phyloP scores from a whole-genome alignment of 441 rosid genomes.

The Gossypium laxum region DNA sequence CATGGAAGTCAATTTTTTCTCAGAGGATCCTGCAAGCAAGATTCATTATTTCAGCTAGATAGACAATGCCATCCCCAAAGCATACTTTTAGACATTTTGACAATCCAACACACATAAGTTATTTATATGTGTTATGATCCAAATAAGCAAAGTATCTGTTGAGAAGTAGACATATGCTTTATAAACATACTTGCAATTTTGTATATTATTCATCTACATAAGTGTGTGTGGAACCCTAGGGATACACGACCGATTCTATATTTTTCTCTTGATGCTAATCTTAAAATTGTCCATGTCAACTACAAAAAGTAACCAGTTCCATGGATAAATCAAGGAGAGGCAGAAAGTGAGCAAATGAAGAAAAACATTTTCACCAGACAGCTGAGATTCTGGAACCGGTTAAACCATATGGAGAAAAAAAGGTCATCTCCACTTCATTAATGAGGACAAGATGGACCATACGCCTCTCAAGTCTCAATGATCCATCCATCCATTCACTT shows the following conservation, averaged over 20 bases:
- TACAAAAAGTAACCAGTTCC: neutral
- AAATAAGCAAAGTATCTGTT: conserved; percentile 2
- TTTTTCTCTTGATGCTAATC: neutral
- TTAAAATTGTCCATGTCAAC: conserved; percentile 3
- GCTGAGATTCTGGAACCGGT: neutral
- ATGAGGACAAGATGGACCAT: neutral
- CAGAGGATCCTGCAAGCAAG: conserved; percentile 51
- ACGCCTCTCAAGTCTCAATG: neutral
- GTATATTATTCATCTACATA: neutral
- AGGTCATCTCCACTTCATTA: neutral
- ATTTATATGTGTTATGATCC: neutral
- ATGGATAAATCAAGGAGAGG: neutral
- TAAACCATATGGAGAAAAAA: neutral
- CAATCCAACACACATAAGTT: neutral
- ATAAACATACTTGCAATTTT: neutral
- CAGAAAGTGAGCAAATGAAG: neutral
- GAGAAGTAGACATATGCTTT: neutral
- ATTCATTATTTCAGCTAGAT: neutral
- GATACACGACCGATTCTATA: neutral
- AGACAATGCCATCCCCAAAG: neutral
- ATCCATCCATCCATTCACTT: neutral
- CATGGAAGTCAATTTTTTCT: conserved; percentile 42
- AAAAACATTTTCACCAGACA: neutral
- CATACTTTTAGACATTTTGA: neutral
- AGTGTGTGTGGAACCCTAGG: neutral